These are phyloP conservation scores for Sarocladiaceae sp. DNA, from an alignment of 2,329 filamentous ascomycete genomes.

Conservation along the genomic window DNA sequence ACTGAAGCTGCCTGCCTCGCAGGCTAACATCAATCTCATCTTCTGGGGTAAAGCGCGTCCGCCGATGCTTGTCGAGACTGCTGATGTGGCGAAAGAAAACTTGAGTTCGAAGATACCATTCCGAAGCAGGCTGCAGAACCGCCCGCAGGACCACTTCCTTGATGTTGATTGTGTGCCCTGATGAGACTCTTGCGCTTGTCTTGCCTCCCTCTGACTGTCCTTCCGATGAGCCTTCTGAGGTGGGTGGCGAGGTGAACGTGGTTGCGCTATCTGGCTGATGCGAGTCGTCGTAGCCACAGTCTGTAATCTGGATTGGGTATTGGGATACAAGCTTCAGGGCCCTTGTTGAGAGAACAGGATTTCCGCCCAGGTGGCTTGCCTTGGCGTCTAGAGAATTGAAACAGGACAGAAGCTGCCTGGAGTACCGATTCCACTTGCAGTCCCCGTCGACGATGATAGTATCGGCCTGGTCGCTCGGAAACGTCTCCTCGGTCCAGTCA, in stretches of 20 bases:
- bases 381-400: slow-evolving; percentile 13
- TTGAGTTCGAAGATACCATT: slow-evolving; percentile 11
- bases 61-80: slow-evolving; percentile 12
- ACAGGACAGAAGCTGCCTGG: slow-evolving; percentile 10
- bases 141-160: slow-evolving; percentile 11
- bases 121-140: slow-evolving; percentile 10
- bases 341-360: slow-evolving; percentile 7
- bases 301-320: slow-evolving; percentile 10
- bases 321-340: slow-evolving; percentile 10
- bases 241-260: too few relatives aligned
- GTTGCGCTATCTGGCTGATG: neutral
- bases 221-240: too few relatives aligned
- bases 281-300: slow-evolving; percentile 11
- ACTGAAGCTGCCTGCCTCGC: slow-evolving; percentile 8
- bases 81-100: slow-evolving; percentile 11
- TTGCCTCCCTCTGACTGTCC: too few relatives aligned
- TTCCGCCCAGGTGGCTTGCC: slow-evolving; percentile 10
- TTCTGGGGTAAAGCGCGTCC: slow-evolving; percentile 12
- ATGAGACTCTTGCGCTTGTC: neutral
- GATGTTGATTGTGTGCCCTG: neutral
- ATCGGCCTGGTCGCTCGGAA: slow-evolving; percentile 7
- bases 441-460: slow-evolving; percentile 5
- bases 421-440: slow-evolving; percentile 12
- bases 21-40: slow-evolving; percentile 11
- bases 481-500: neutral